Conservation (phyloP, 192 early-diverging fungal species). For the Pilobolus umbonatus region DNA sequence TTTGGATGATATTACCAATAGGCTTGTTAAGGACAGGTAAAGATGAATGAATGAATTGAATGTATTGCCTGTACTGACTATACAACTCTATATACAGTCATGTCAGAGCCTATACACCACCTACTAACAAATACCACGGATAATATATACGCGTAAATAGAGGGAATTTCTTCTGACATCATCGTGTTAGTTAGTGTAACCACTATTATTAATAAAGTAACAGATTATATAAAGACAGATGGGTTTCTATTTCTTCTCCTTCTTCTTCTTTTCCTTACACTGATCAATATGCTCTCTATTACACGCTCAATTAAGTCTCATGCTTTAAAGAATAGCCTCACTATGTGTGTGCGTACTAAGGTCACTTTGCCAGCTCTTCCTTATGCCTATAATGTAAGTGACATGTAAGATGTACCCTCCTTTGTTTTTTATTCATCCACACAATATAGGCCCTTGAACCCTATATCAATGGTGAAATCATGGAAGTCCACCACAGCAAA, state of each 20-base stretch:
- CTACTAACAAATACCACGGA: too few species aligned
- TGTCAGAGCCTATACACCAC: too few species aligned
- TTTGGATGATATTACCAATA: constrained; percentile 40
- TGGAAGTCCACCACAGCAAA: constrained; percentile 92
- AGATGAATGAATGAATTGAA: too few species aligned
- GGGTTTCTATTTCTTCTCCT: background rate
- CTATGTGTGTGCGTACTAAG: constrained; percentile 47
- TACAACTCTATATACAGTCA: too few species aligned
- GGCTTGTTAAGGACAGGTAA: constrained; percentile 23
- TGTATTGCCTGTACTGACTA: too few species aligned
- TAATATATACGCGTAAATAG: too few species aligned
- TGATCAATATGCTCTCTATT: constrained; percentile 31
- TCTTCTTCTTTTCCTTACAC: background rate
- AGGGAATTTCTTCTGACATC: too few species aligned
- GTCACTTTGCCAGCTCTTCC: constrained; percentile 85
- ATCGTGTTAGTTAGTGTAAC: too few species aligned
- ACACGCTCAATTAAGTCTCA: constrained; percentile 30
- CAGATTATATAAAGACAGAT: too few species aligned
- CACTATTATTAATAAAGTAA: too few species aligned
- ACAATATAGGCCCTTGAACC: constrained; percentile 78
- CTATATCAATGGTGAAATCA: constrained; percentile 88
- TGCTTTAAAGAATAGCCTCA: constrained; percentile 18
- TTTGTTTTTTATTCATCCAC: background rate
- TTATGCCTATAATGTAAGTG: constrained; percentile 72
- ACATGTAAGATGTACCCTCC: background rate